Percentiles rank a stretch among this genome's conserved stretches.
phyloP scores from a whole-genome alignment of 2,329 filamentous ascomycete species.

The Colletotrichum caudatum region DNA sequence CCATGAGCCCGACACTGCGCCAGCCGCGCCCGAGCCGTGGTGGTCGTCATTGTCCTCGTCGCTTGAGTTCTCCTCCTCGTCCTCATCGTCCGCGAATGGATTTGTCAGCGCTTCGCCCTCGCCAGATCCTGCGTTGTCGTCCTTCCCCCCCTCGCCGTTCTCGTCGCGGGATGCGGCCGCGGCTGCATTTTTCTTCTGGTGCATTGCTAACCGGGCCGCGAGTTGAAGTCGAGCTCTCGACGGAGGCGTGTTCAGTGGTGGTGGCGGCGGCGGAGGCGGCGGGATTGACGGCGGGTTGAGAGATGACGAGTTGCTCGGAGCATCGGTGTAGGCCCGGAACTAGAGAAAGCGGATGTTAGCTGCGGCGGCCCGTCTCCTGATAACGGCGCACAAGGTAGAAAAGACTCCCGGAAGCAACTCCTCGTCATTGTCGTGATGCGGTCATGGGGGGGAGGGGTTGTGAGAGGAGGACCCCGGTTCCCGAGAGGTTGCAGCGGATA shows the following conservation, averaged over 20 bases:
- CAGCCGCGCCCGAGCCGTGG: slow-evolving; percentile 24
- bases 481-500: slow-evolving; percentile 24
- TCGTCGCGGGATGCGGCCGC: slow-evolving; percentile 57
- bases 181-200: slow-evolving; percentile 71
- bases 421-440: slow-evolving; percentile 27
- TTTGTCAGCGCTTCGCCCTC: slow-evolving; percentile 54
- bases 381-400: slow-evolving; percentile 7
- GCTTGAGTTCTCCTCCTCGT: slow-evolving; percentile 59
- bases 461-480: neutral
- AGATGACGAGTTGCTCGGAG: slow-evolving; percentile 60
- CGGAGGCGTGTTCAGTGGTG: slow-evolving; percentile 86
- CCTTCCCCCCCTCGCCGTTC: slow-evolving; percentile 54
- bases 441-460: neutral
- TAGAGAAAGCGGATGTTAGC: slow-evolving; percentile 47
- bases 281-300: slow-evolving; percentile 69
- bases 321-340: slow-evolving; percentile 72
- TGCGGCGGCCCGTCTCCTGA: slow-evolving; percentile 11
- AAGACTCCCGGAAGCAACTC: slow-evolving; percentile 27
- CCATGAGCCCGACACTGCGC: slow-evolving; percentile 48
- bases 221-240: slow-evolving; percentile 89
- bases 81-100: slow-evolving; percentile 70
- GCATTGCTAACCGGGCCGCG: slow-evolving; percentile 85
- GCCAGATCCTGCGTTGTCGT: slow-evolving; percentile 46
- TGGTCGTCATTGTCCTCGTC: slow-evolving; percentile 65
- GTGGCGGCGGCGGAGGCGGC: slow-evolving; percentile 74